A percentile compares a stretch with the other conserved stretches of the same genome.
These are phyloP conservation scores for Rhynchospora breviuscula DNA, from an alignment of 176 grass and related monocot genomes.

Conservation along the genomic window DNA sequence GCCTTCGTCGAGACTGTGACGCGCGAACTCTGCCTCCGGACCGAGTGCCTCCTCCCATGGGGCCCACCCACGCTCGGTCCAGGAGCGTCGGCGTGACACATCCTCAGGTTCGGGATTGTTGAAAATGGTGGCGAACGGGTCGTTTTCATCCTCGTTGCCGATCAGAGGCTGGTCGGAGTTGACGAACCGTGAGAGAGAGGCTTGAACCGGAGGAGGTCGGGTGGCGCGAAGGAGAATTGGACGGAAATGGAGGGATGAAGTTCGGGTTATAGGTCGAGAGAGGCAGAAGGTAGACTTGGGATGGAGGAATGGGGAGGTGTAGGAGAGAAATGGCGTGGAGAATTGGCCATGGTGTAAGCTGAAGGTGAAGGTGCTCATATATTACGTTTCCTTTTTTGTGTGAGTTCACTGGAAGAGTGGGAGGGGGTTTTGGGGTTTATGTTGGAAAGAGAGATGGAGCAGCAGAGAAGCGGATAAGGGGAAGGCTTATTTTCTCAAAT, in stretches of 20 bases:
- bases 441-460: neutral
- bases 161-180: constrained; percentile 41
- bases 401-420: neutral
- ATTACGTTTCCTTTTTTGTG: neutral
- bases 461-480: constrained; percentile 23
- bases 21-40: constrained; percentile 76
- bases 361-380: neutral
- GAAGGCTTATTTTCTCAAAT: constrained; percentile 35
- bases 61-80: constrained; percentile 80
- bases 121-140: constrained; percentile 33
- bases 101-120: constrained; percentile 54
- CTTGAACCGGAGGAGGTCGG: neutral
- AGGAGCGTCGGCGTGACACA: constrained; percentile 52
- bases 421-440: constrained; percentile 23
- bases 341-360: neutral
- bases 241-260: neutral
- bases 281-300: neutral
- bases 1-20: constrained; percentile 79
- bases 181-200: constrained; percentile 33
- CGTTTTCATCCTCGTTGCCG: constrained; percentile 37
- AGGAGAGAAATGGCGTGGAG: neutral
- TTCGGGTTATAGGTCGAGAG: neutral
- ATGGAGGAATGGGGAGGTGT: neutral
- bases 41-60: constrained; percentile 86
- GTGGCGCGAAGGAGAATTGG: neutral